Base-by-base conservation (phyloP, 1,139 yeast genomes). In the Chernovozyma sophiae-reginae region DNA sequence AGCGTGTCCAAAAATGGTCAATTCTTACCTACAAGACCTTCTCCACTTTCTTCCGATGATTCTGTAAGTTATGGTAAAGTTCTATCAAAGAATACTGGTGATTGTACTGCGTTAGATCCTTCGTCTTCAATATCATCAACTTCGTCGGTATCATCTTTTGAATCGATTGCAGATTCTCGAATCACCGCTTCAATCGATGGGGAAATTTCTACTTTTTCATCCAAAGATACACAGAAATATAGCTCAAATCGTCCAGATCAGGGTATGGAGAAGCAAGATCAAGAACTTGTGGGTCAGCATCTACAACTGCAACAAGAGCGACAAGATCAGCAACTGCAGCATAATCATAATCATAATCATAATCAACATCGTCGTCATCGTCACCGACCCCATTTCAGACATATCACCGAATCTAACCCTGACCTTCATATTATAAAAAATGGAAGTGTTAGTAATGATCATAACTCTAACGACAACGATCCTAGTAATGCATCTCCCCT, bases 21-120 rank as follows among this genome's bases (percentile, higher is more conserved):
- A 30, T 53, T 53, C 32, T 31, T 44, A 11, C 58, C 58, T 4
- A 50, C 46, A 38, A 47, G 51, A 25, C 58, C 59, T 3, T 53
- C 58, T 3, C 59, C 59, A 12, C 42, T 55, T 25, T 44, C 51
- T 25, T 34, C 30, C 15, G 33, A 38, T 16, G 33, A 28, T 30
- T 14, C 24, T 7, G 25, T 26, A 14, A 14, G 10, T 16, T 26
- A 26, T 16, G 23, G 23, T 6, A 20, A 20, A 10, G 10, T 20
- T 20, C 6, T 7, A 20, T 20, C 23, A 7, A 11, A 6, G 12
- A 7, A 6, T 8, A 12, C 10, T 16, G 6, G 10, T 16, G 17
- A 12, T 13, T 13, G 10, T 16, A 11, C 12, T 8, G 8, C 12
- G 29, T 11, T 26, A 16, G 29, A 11, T 6, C 6, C 6, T 12